phyloP scores from a whole-genome alignment of 2,329 filamentous ascomycete species.

The Colletotrichum sp. region DNA sequence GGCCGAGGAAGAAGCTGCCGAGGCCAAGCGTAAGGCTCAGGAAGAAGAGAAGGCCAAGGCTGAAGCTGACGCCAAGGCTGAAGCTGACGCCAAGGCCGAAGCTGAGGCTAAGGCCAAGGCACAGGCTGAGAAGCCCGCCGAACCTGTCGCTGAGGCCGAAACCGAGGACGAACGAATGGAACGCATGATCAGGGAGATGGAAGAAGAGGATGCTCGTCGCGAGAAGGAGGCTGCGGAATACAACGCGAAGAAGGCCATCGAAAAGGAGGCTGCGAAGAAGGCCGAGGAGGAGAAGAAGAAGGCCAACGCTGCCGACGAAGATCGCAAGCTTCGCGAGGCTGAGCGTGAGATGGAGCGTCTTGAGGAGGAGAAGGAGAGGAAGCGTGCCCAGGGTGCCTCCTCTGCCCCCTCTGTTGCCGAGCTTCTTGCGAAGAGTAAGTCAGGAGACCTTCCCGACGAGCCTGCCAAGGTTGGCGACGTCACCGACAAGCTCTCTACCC shows the following conservation, averaged over 20 bases:
- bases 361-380: slow-evolving; percentile 72
- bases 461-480: slow-evolving; percentile 43
- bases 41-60: background rate
- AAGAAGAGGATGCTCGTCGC: slow-evolving; percentile 56
- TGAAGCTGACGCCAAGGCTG: slow-evolving; percentile 23
- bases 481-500: slow-evolving; percentile 54
- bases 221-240: slow-evolving; percentile 49
- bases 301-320: slow-evolving; percentile 58
- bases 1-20: slow-evolving; percentile 1
- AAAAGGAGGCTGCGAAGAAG: slow-evolving; percentile 53
- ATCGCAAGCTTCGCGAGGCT: slow-evolving; percentile 72
- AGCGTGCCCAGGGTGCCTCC: slow-evolving; percentile 50
- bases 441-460: slow-evolving; percentile 39
- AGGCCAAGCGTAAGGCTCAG: slow-evolving; percentile 2
- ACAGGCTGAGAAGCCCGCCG: slow-evolving; percentile 28
- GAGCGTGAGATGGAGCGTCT: slow-evolving; percentile 75
- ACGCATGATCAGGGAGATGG: slow-evolving; percentile 67
- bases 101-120: slow-evolving; percentile 35
- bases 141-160: slow-evolving; percentile 40
- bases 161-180: slow-evolving; percentile 61
- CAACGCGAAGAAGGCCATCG: slow-evolving; percentile 45
- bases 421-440: slow-evolving; percentile 44
- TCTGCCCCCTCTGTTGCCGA: slow-evolving; percentile 58
- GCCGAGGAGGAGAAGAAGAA: slow-evolving; percentile 53
- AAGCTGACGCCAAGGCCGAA: slow-evolving; percentile 25